phyloP scores from a whole-genome alignment of 768 basidiomycete species.

The Termitomyces heimii region DNA sequence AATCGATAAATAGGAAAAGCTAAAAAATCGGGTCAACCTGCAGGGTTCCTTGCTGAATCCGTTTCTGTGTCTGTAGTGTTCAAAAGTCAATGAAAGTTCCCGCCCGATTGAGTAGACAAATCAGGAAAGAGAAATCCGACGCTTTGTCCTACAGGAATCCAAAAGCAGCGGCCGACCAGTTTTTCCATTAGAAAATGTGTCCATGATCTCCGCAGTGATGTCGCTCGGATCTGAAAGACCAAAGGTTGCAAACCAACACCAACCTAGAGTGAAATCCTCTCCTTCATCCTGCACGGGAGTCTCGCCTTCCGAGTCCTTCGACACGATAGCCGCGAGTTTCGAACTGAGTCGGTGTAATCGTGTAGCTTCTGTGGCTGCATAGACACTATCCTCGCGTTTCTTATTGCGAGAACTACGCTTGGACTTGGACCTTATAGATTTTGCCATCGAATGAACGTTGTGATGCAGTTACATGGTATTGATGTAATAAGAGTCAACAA shows the following conservation, averaged over 20 bases:
- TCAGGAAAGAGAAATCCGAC: slow-evolving; percentile 27
- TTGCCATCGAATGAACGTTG: slow-evolving; percentile 53
- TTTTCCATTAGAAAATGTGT: slow-evolving; percentile 20
- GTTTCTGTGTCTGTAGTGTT: slow-evolving; percentile 27
- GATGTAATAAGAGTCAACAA: background rate
- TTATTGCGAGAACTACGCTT: slow-evolving; percentile 75
- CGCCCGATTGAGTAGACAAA: slow-evolving; percentile 22
- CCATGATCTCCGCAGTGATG: slow-evolving; percentile 47
- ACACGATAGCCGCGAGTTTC: slow-evolving; percentile 50
- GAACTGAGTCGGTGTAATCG: slow-evolving; percentile 66
- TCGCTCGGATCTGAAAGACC: slow-evolving; percentile 54
- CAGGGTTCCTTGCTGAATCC: slow-evolving; percentile 17
- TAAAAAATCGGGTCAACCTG: slow-evolving; percentile 24
- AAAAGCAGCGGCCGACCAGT: slow-evolving; percentile 6
- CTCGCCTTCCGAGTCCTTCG: slow-evolving; percentile 32
- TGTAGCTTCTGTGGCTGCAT: slow-evolving; percentile 73
- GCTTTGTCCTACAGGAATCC: slow-evolving; percentile 6
- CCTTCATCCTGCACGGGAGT: slow-evolving; percentile 26
- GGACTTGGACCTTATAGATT: slow-evolving; percentile 76
- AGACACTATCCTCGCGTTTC: slow-evolving; percentile 70
- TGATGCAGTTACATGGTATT: slow-evolving; percentile 11
- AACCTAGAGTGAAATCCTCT: slow-evolving; percentile 53
- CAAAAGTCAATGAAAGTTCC: slow-evolving; percentile 35
- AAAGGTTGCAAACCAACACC: slow-evolving; percentile 52
- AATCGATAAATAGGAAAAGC: slow-evolving; percentile 10